Conservation (phyloP, 441 rosid genomes). For the Cnidoscolus chayamansa region DNA sequence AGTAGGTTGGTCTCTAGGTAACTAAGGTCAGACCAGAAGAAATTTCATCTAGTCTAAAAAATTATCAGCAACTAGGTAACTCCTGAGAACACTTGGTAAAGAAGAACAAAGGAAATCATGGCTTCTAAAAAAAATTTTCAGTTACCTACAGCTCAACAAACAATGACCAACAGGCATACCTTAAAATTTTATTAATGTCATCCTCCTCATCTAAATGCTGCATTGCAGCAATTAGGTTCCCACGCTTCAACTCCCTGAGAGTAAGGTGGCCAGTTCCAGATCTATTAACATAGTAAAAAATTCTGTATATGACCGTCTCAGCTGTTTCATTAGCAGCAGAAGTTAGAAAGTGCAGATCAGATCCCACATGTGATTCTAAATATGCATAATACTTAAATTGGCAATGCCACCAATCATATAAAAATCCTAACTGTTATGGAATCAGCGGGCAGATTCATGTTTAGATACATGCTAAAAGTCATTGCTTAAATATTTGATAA, state of each 20-base stretch:
- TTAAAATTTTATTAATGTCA: conserved; percentile 93
- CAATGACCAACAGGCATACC: conserved; percentile 35
- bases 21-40: not conserved
- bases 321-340: conserved; percentile 45
- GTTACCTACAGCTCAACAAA: too few species aligned
- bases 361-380: not conserved
- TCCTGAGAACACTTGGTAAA: not conserved
- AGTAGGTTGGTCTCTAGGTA: not conserved
- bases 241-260: conserved; percentile 80
- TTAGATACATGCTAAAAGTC: conserved; percentile 1
- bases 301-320: conserved; percentile 95
- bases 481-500: not conserved
- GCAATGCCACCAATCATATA: too few species aligned
- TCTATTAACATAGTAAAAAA: conserved; percentile 87
- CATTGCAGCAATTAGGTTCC: conserved; percentile 81
- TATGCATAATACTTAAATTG: not conserved
- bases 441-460: not conserved
- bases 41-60: not conserved
- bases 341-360: conserved; percentile 1
- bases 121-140: not conserved
- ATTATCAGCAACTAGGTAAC: not conserved
- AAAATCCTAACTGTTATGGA: not conserved
- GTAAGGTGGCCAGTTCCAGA: conserved; percentile 80
- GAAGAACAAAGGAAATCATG: not conserved
- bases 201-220: conserved; percentile 91